Conservation (phyloP, 768 basidiomycete species). For the Auricularia auricula-judae region DNA sequence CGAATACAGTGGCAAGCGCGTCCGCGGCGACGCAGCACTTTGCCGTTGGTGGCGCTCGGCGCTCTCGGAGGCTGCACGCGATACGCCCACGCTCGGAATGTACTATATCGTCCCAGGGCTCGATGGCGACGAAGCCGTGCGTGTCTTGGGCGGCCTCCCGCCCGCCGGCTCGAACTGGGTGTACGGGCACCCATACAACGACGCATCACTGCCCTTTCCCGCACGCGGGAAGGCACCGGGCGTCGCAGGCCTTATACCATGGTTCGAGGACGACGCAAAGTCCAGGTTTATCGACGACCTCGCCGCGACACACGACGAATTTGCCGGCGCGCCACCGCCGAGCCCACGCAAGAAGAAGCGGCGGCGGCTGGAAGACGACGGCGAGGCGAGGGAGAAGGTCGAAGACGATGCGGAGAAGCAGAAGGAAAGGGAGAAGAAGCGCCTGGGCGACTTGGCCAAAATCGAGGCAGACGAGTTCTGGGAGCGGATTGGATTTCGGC, state of each 20-base stretch:
- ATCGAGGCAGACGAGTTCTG: slow-evolving; percentile 79
- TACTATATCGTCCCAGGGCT: slow-evolving; percentile 67
- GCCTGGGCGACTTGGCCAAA: slow-evolving; percentile 36
- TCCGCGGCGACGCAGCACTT: slow-evolving; percentile 65
- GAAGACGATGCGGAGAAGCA: slow-evolving; percentile 12
- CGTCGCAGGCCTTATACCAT: slow-evolving; percentile 54
- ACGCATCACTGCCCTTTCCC: slow-evolving; percentile 35
- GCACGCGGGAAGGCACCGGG: slow-evolving; percentile 32
- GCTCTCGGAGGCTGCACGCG: slow-evolving; percentile 43
- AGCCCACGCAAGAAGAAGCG: slow-evolving; percentile 1
- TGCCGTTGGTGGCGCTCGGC: slow-evolving; percentile 91
- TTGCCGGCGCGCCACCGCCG: slow-evolving; percentile 4
- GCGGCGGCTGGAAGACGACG: not conserved
- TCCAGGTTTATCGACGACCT: slow-evolving; percentile 89
- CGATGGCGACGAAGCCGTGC: slow-evolving; percentile 51
- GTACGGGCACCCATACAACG: slow-evolving; percentile 69
- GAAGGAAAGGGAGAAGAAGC: slow-evolving; percentile 13
- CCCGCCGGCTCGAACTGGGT: slow-evolving; percentile 33
- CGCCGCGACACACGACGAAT: slow-evolving; percentile 49
- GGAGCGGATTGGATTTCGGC: slow-evolving; percentile 94
- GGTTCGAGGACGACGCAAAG: slow-evolving; percentile 96
- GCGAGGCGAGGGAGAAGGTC: not conserved
- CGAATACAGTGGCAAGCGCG: slow-evolving; percentile 56
- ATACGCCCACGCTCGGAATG: slow-evolving; percentile 17
- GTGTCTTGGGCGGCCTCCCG: slow-evolving; percentile 31